phyloP scores from a whole-genome alignment of 1,284 basidiomycete genomes.

The Exobasidium cylindrosporum region DNA sequence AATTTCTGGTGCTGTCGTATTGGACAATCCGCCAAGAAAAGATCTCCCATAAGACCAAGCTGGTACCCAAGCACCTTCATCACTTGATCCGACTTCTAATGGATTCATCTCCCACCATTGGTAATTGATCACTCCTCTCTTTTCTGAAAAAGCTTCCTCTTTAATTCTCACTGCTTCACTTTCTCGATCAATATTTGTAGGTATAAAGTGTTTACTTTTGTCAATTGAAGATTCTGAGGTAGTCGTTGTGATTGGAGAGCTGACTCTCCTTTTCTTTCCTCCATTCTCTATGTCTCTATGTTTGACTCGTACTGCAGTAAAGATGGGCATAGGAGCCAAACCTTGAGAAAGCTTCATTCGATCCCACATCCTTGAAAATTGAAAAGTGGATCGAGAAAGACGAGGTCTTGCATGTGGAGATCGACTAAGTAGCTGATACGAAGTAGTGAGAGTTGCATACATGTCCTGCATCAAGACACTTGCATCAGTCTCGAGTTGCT shows the following conservation, averaged over 20 bases:
- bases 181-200: not conserved
- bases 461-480: conserved; percentile 36
- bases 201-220: not conserved
- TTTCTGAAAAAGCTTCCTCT: no score
- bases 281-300: conserved; percentile 2
- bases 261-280: no score
- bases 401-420: conserved; percentile 18
- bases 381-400: conserved; percentile 42
- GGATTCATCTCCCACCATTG: conserved; percentile 56
- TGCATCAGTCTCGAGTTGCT: not conserved
- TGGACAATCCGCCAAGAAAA: conserved; percentile 42
- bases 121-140: no score
- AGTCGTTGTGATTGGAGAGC: not conserved
- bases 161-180: conserved; percentile 12
- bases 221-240: not conserved
- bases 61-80: conserved; percentile 53
- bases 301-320: conserved; percentile 39
- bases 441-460: conserved; percentile 45
- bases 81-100: conserved; percentile 51
- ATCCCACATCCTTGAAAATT: conserved; percentile 46
- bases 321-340: conserved; percentile 40
- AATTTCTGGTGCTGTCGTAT: conserved; percentile 34
- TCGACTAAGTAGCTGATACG: conserved; percentile 14
- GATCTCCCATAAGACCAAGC: conserved; percentile 54
- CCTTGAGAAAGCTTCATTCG: conserved; percentile 27